A percentile compares a stretch with the other conserved stretches of the same genome.
Conservation (phyloP, 331 rosid genomes). For the Malus hybrid region DNA sequence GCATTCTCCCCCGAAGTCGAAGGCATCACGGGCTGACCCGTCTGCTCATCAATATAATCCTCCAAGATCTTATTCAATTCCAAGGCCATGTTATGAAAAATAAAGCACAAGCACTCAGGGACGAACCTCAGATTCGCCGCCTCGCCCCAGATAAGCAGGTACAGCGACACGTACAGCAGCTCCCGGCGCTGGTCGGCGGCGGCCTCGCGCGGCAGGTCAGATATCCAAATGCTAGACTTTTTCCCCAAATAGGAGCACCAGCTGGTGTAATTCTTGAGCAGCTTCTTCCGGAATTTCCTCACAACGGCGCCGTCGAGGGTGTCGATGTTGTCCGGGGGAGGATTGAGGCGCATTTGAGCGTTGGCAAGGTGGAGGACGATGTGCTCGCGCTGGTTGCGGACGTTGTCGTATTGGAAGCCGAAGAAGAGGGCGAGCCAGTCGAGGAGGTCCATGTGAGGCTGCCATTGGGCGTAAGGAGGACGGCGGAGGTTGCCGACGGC, state of each 20-base stretch:
- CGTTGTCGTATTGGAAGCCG: slow-evolving; percentile 78
- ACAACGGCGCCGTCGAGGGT: slow-evolving; percentile 58
- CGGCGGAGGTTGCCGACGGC: slow-evolving; percentile 70
- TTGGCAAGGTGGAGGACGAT: slow-evolving; percentile 90
- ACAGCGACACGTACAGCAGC: slow-evolving; percentile 82
- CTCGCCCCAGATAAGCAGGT: slow-evolving; percentile 93
- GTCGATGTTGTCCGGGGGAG: slow-evolving; percentile 94
- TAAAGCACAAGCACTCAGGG: slow-evolving; percentile 85
- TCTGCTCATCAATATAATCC: slow-evolving; percentile 79
- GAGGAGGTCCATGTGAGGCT: slow-evolving; percentile 58
- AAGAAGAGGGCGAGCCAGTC: slow-evolving; percentile 90
- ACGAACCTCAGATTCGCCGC: slow-evolving; percentile 74
- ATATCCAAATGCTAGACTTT: slow-evolving; percentile 86
- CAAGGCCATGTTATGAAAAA: slow-evolving; percentile 86
- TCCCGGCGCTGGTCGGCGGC: slow-evolving; percentile 66
- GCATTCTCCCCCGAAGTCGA: slow-evolving; percentile 73
- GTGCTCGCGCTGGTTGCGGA: slow-evolving; percentile 93
- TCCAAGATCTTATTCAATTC: slow-evolving; percentile 78
- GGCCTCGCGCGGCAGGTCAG: slow-evolving; percentile 38
- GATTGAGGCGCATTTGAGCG: slow-evolving; percentile 95
- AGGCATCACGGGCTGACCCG: slow-evolving; percentile 90
- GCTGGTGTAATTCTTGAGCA: slow-evolving; percentile 54
- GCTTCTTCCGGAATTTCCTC: slow-evolving; percentile 74
- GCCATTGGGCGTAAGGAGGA: slow-evolving; percentile 73
- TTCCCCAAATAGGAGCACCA: slow-evolving; percentile 96